These are phyloP conservation scores for Flaveria sonorensis DNA, from an alignment of 129 eudicot genomes.

Conservation along the genomic window DNA sequence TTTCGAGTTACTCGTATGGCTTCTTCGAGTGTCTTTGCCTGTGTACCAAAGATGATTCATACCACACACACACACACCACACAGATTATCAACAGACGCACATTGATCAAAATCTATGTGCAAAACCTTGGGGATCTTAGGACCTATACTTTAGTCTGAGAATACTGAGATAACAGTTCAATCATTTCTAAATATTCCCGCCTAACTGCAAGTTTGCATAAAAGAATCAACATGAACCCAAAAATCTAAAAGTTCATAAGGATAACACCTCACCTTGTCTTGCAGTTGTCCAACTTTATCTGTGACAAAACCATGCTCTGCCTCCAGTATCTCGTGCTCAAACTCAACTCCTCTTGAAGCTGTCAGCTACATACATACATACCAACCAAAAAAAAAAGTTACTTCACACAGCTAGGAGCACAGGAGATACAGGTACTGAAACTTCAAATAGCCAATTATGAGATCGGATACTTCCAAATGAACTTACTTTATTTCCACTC, in stretches of 20 bases:
- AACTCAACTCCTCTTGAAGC: slow-evolving; percentile 71
- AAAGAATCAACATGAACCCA: background rate
- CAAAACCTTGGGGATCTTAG: too few species aligned
- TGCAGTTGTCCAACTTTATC: slow-evolving; percentile 75
- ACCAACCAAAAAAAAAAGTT: slow-evolving; percentile 16
- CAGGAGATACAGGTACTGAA: background rate
- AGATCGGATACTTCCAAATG: slow-evolving; percentile 18
- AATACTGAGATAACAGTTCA: background rate
- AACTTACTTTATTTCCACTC: slow-evolving; percentile 54
- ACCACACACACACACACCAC: background rate
- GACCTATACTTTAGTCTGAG: background rate
- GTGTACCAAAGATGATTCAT: slow-evolving; percentile 23
- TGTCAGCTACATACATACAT: slow-evolving; percentile 42
- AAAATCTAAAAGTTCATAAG: slow-evolving; percentile 20
- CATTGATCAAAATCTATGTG: too few species aligned
- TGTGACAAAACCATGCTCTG: slow-evolving; percentile 63
- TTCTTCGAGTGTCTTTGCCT: slow-evolving; percentile 68
- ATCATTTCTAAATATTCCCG: background rate
- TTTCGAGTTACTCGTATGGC: slow-evolving; percentile 55
- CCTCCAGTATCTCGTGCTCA: slow-evolving; percentile 73
- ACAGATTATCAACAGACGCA: background rate
- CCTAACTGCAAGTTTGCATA: background rate
- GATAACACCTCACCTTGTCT: slow-evolving; percentile 52
- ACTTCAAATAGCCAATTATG: slow-evolving; percentile 11
- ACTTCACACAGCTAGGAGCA: slow-evolving; percentile 15